phyloP scores from a whole-genome alignment of 768 basidiomycete genomes.

The Suillus clintonianus region DNA sequence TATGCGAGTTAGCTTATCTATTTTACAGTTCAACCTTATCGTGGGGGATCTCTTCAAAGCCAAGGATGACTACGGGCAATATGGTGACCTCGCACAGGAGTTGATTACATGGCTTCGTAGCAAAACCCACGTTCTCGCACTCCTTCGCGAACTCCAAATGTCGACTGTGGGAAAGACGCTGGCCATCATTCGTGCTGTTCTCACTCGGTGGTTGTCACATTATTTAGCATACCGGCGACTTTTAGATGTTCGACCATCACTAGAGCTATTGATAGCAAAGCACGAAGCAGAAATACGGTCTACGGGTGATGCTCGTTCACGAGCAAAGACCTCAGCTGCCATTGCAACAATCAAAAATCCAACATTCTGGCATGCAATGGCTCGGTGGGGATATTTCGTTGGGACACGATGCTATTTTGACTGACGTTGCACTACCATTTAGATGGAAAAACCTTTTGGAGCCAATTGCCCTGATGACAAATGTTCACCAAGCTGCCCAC shows the following conservation, averaged over 20 bases:
- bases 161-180: slow-evolving; percentile 2
- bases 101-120: slow-evolving; percentile 41
- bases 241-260: slow-evolving; percentile 22
- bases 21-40: slow-evolving; percentile 40
- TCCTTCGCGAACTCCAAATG: slow-evolving; percentile 26
- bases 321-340: slow-evolving; percentile 29
- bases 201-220: slow-evolving; percentile 40
- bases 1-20: neutral
- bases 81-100: slow-evolving; percentile 27
- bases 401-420: slow-evolving; percentile 19
- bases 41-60: slow-evolving; percentile 39
- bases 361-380: slow-evolving; percentile 16
- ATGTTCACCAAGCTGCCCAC: slow-evolving; percentile 29
- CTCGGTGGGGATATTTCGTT: neutral
- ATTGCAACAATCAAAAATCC: slow-evolving; percentile 26
- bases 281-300: slow-evolving; percentile 15
- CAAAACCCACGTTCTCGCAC: slow-evolving; percentile 34
- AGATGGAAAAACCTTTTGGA: slow-evolving; percentile 31
- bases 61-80: slow-evolving; percentile 19
- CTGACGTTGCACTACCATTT: slow-evolving; percentile 12
- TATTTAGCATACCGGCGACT: slow-evolving; percentile 35
- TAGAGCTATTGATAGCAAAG: slow-evolving; percentile 17
- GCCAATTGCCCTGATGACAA: slow-evolving; percentile 33
- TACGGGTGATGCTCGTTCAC: slow-evolving; percentile 24
- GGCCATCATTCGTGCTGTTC: slow-evolving; percentile 31